These are phyloP conservation scores for Hyphopichia homilentoma DNA, from an alignment of 805 yeast genomes.

Conservation along the genomic window DNA sequence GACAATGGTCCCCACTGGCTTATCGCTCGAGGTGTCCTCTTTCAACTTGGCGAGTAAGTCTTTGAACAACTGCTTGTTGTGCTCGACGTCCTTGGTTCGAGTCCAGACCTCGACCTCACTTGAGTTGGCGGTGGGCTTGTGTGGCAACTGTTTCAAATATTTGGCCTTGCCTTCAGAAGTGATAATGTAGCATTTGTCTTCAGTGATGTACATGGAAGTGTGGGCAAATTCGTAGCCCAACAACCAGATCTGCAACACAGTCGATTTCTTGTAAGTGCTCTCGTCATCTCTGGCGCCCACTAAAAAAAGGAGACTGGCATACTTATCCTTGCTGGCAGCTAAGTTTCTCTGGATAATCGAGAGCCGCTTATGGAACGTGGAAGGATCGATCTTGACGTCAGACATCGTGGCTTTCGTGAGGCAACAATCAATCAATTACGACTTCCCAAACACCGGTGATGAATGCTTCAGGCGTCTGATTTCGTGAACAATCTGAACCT, in stretches of 20 bases:
- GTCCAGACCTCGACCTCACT: conserved; percentile 56
- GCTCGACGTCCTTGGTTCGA: conserved; percentile 77
- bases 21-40: conserved; percentile 30
- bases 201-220: conserved; percentile 65
- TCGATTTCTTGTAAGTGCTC: conserved; percentile 84
- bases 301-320: conserved; percentile 46
- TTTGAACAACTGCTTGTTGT: conserved; percentile 63
- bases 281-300: conserved; percentile 86
- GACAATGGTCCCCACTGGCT: conserved; percentile 57
- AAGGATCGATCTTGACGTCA: conserved; percentile 54
- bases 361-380: conserved; percentile 51
- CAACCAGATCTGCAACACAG: conserved; percentile 86
- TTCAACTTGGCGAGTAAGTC: conserved; percentile 50
- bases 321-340: conserved; percentile 14
- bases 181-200: conserved; percentile 56
- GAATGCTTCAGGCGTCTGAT: too few relatives aligned
- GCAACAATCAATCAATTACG: too few relatives aligned
- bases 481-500: too few relatives aligned
- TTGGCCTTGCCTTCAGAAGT: conserved; percentile 85
- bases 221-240: conserved; percentile 96
- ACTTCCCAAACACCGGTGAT: too few relatives aligned
- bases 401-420: too few relatives aligned
- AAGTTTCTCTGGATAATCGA: conserved; percentile 35
- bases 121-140: conserved; percentile 35
- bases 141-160: conserved; percentile 59